Evolutionary conservation across 768 basidiomycete genomes (phyloP), one percentile per base, ranked within the genome.

Genomic region (Pholiota microspora): DNA sequence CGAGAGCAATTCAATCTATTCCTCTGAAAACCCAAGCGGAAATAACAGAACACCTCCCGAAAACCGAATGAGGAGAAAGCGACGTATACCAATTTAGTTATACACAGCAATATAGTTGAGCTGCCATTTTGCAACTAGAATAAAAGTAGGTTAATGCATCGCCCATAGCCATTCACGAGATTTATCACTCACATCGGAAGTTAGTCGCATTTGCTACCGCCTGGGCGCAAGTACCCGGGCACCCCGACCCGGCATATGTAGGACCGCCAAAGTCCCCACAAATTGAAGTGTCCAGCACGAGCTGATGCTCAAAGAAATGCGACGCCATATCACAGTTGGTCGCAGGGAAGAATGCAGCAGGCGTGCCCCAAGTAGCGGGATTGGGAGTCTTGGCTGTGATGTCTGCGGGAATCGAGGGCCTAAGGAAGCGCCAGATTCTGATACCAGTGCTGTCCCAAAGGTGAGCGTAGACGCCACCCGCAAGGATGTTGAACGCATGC

Each of bases 91-190:
- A 10, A 42, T 42, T 54, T 18, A 54, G 53, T 36, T 42, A 67
- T 80, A 85, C 44, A 82, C 77, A 29, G 79, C 76, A 51, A 85
- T 70, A 61, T 78, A 83, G 62, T 81, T 80, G 66, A 85, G 71
- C 55, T 73, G 69, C 82, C 82, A 84, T 64, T 78, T 68, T 9
- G 83, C 81, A 61, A 70, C 82, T 84, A 55, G 4, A 50, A 49
- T 18, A 31, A 34, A 27, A 36, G 32, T 32, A 23, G n/a, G 35
- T 54, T 28, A 52, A 53, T 24, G 48, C 13, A 21, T 21, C 31
- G 13, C 42, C 15, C 21, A 28, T 36, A 32, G 5, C 31, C 16
- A 47, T 9, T 42, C 8, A 34, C 53, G 28, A 45, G 6, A 27
- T 36, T 13, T 4, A 3, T n/a, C 7, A 53, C 66, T 54, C 50